Evolutionary conservation across 1,139 yeast genomes (phyloP).

Genomic region (Hyphopichia wangnamkhiaoensis): DNA sequence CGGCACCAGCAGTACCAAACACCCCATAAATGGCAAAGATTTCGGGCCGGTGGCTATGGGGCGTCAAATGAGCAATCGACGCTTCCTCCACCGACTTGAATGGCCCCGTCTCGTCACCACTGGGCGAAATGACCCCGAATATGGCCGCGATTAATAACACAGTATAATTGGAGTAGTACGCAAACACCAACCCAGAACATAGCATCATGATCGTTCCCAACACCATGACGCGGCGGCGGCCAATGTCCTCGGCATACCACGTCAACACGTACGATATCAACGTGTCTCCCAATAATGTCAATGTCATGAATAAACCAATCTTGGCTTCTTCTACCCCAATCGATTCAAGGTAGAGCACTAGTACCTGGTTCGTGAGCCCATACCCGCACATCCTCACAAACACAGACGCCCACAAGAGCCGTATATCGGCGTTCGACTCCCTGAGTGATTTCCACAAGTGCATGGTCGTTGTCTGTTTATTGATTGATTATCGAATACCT

Average conservation of each 20-base stretch:
- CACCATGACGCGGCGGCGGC: constrained; percentile 66
- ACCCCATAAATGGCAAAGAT: constrained; percentile 72
- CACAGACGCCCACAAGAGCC: constrained; percentile 68
- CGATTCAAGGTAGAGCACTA: constrained; percentile 66
- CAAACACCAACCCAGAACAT: constrained; percentile 66
- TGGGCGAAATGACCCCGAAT: constrained; percentile 74
- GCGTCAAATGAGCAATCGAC: constrained; percentile 77
- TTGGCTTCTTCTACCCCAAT: constrained; percentile 55
- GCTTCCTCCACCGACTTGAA: constrained; percentile 89
- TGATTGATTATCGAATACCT: neutral
- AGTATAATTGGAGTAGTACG: constrained; percentile 46
- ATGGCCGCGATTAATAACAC: constrained; percentile 61
- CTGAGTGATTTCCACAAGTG: constrained; percentile 24
- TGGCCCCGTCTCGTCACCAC: constrained; percentile 93
- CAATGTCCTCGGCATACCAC: constrained; percentile 77
- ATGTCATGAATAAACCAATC: constrained; percentile 82
- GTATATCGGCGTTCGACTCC: constrained; percentile 51
- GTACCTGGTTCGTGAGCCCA: constrained; percentile 79
- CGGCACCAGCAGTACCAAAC: constrained; percentile 72
- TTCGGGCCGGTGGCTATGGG: constrained; percentile 65
- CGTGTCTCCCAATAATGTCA: constrained; percentile 81
- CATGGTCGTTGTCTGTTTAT: constrained; percentile 14
- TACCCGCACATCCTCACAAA: constrained; percentile 74
- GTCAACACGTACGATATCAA: constrained; percentile 69
- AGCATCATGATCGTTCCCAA: constrained; percentile 73